phyloP scores from a whole-genome alignment of 306 rosid species.

The Trichosanthes truncata region DNA sequence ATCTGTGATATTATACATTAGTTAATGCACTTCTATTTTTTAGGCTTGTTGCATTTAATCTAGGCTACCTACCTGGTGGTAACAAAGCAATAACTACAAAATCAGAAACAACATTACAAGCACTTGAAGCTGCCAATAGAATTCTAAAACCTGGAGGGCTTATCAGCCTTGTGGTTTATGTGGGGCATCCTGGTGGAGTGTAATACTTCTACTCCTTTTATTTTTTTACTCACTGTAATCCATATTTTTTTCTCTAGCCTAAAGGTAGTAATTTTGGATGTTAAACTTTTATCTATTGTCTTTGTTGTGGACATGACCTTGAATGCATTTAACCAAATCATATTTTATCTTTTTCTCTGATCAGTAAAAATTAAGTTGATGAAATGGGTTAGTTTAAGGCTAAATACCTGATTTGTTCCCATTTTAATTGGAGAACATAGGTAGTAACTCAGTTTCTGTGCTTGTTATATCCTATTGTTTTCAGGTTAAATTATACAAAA shows the following conservation, averaged over 20 bases:
- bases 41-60: conserved; percentile 92
- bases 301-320: not conserved
- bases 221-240: not conserved
- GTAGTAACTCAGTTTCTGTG: not conserved
- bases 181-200: conserved; percentile 94
- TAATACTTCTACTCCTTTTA: conserved; percentile 26
- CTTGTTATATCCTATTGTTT: not conserved
- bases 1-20: not conserved
- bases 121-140: conserved; percentile 62
- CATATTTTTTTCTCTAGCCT: not conserved
- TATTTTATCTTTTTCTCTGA: not conserved
- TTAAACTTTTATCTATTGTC: not conserved
- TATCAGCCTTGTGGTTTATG: conserved; percentile 73
- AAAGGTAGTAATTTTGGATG: not conserved
- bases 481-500: too few species aligned
- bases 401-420: not conserved
- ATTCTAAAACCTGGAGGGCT: conserved; percentile 59
- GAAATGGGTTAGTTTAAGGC: not conserved
- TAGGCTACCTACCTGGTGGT: conserved; percentile 92
- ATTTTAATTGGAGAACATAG: not conserved
- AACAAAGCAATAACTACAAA: conserved; percentile 61
- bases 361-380: not conserved
- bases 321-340: not conserved
- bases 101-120: conserved; percentile 61
- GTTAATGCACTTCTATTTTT: not conserved